Evolutionary conservation across 2,329 filamentous ascomycete genomes (phyloP).

Genomic region (Fusarium subglutinans): DNA sequence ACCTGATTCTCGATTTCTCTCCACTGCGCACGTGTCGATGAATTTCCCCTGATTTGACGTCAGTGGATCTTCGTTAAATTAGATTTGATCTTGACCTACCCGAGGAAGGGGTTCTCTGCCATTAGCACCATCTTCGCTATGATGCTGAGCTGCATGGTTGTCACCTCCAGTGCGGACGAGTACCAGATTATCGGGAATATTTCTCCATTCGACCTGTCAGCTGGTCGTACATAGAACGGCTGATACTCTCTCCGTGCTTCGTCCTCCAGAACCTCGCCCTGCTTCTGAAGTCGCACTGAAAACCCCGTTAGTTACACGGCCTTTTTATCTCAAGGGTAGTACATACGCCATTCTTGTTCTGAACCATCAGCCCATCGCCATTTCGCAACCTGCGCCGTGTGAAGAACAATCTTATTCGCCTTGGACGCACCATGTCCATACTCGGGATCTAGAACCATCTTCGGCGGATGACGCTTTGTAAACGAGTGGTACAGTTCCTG

Average conservation of each 20-base stretch:
- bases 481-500: constrained; percentile 55
- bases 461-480: constrained; percentile 50
- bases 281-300: constrained; percentile 48
- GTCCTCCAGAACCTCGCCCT: constrained; percentile 49
- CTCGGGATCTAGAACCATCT: constrained; percentile 48
- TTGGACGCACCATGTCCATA: constrained; percentile 48
- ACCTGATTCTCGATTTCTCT: constrained; percentile 52
- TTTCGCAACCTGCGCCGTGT: constrained; percentile 53
- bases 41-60: constrained; percentile 34
- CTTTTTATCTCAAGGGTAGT: background rate
- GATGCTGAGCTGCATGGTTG: constrained; percentile 52
- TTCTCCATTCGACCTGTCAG: constrained; percentile 50
- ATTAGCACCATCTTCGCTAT: constrained; percentile 53
- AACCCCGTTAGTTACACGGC: background rate
- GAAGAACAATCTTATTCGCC: constrained; percentile 53
- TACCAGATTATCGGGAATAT: constrained; percentile 55
- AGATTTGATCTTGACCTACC: constrained; percentile 36
- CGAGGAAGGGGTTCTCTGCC: constrained; percentile 51
- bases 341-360: constrained; percentile 51
- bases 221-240: constrained; percentile 48
- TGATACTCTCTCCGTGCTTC: constrained; percentile 45
- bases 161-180: constrained; percentile 51
- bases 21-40: constrained; percentile 45
- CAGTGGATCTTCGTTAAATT: background rate
- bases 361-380: constrained; percentile 52